Percentiles rank a stretch among this genome's conserved stretches.
phyloP scores from a whole-genome alignment of 2,329 filamentous ascomycete genomes.

The Colletotrichum sp. region DNA sequence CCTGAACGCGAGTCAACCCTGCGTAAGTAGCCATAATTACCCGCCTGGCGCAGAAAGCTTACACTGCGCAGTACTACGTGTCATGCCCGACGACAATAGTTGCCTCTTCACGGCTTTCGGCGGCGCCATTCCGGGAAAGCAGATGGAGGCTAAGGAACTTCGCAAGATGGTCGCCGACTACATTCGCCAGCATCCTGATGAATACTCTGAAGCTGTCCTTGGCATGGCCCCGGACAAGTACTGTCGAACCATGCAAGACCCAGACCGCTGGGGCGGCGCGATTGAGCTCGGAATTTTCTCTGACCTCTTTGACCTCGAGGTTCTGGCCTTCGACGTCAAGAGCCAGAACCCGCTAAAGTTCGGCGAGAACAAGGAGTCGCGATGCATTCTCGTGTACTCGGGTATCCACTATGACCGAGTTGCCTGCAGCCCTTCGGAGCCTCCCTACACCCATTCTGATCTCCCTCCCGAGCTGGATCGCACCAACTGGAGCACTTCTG shows the following conservation, averaged over 20 bases:
- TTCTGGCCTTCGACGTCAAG: slow-evolving; percentile 80
- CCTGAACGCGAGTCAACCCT: slow-evolving; percentile 55
- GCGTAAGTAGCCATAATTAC: slow-evolving; percentile 38
- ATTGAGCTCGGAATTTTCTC: slow-evolving; percentile 89
- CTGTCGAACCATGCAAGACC: slow-evolving; percentile 79
- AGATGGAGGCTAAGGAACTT: slow-evolving; percentile 58
- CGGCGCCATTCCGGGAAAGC: slow-evolving; percentile 69
- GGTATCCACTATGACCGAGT: slow-evolving; percentile 95
- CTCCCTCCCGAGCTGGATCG: slow-evolving; percentile 77
- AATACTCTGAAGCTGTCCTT: slow-evolving; percentile 79
- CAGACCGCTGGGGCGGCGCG: slow-evolving; percentile 87
- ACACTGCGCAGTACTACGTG: slow-evolving; percentile 72
- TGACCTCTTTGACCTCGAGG: slow-evolving; percentile 84
- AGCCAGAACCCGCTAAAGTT: slow-evolving; percentile 58
- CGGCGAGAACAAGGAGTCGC: slow-evolving; percentile 72
- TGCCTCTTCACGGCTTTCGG: slow-evolving; percentile 93
- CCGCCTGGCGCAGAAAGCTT: slow-evolving; percentile 37
- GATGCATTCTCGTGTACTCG: slow-evolving; percentile 86
- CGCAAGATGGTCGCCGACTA: slow-evolving; percentile 79
- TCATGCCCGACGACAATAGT: slow-evolving; percentile 97
- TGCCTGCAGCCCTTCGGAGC: slow-evolving; percentile 71
- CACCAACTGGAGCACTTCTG: slow-evolving; percentile 57
- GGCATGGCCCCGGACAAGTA: slow-evolving; percentile 77
- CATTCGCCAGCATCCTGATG: slow-evolving; percentile 75
- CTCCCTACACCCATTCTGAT: slow-evolving; percentile 58